Conservation (phyloP, 148 eudicot genomes). For the Pharnaceum exiguum region DNA sequence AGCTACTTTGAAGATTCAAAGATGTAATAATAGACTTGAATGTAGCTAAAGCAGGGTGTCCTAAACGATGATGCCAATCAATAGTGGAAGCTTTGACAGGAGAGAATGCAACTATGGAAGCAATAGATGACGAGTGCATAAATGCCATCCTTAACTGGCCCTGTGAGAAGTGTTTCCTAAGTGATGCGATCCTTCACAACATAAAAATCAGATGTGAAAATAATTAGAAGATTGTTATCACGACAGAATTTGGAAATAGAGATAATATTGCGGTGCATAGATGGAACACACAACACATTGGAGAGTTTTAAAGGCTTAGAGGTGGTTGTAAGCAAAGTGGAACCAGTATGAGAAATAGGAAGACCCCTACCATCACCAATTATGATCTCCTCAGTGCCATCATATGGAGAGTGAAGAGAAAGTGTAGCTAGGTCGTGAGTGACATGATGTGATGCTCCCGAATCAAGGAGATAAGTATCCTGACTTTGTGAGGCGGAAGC, state of each 20-base stretch:
- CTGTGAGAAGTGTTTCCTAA: neutral
- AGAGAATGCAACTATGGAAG: neutral
- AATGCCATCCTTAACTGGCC: neutral
- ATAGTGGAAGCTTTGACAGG: neutral
- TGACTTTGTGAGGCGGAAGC: neutral
- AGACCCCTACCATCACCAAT: conserved; percentile 6
- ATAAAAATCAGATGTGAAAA: neutral
- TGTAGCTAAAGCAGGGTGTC: neutral
- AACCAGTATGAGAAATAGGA: neutral
- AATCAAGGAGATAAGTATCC: neutral
- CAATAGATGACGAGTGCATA: neutral
- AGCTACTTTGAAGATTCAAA: too few relatives aligned
- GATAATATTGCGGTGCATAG: neutral
- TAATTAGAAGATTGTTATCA: neutral
- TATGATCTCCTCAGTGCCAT: conserved; percentile 13
- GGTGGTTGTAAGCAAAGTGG: too few relatives aligned
- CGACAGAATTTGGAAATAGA: neutral
- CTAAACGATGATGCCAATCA: conserved; percentile 5
- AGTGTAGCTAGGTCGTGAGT: neutral
- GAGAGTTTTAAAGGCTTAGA: too few relatives aligned
- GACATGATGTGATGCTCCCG: conserved; percentile 10
- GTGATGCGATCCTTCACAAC: neutral
- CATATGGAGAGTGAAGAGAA: conserved; percentile 7
- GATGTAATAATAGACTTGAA: too few relatives aligned
- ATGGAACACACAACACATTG: neutral